Evolutionary conservation across 306 rosid genomes (phyloP).

Genomic region (Lotus japonicus): DNA sequence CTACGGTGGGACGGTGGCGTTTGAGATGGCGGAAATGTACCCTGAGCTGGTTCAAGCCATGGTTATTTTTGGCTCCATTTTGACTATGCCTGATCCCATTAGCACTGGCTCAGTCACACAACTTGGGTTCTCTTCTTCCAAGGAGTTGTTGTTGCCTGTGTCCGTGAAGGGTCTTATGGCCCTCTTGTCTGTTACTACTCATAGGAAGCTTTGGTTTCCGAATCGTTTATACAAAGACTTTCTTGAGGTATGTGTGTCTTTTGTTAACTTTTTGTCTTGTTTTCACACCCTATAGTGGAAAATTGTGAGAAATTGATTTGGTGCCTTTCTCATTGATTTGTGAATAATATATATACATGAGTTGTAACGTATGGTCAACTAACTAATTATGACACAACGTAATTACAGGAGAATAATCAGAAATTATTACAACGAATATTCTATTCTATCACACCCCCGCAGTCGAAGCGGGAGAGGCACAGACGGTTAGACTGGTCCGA

Average conservation of each 20-base stretch:
- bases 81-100: slow-evolving; percentile 56
- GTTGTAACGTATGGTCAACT: too few species aligned
- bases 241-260: slow-evolving; percentile 68
- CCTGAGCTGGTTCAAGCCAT: slow-evolving; percentile 49
- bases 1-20: slow-evolving; percentile 87
- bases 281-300: too few species aligned
- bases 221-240: slow-evolving; percentile 62
- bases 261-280: too few species aligned
- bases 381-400: too few species aligned
- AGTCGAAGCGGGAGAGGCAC: too few species aligned
- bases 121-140: slow-evolving; percentile 60
- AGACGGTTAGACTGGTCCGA: too few species aligned
- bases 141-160: slow-evolving; percentile 68
- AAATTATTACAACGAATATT: too few species aligned
- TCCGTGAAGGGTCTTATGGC: slow-evolving; percentile 69
- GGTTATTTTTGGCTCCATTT: slow-evolving; percentile 67
- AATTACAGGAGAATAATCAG: too few species aligned
- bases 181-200: slow-evolving; percentile 56
- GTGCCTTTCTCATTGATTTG: too few species aligned
- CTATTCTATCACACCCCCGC: too few species aligned
- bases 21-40: slow-evolving; percentile 55
- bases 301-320: too few species aligned
- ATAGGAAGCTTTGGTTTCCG: slow-evolving; percentile 73
- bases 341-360: too few species aligned
- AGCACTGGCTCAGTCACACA: slow-evolving; percentile 31